Conservation (phyloP, 768 basidiomycete genomes). For the Clitopilus hobsonii region DNA sequence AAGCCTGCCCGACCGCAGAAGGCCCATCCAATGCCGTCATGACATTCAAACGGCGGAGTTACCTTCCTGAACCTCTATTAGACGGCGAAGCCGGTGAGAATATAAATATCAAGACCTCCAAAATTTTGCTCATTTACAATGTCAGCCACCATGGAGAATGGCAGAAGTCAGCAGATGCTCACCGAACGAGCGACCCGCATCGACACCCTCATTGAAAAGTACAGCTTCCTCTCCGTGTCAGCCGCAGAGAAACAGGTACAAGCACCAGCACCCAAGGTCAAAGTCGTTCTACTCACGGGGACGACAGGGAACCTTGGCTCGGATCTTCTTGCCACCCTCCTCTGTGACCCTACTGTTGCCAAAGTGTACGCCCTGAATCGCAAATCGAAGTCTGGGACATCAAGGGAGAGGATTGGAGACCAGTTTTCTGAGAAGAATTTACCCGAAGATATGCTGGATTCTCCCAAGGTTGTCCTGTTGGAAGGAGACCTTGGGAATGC, state of each 20-base stretch:
- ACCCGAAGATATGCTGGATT: neutral
- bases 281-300: constrained; percentile 17
- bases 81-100: no score
- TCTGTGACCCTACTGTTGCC: constrained; percentile 28
- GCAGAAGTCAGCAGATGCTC: no score
- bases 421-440: neutral
- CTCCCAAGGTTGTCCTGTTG: neutral
- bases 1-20: no score
- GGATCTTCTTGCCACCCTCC: constrained; percentile 11
- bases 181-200: no score
- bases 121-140: no score
- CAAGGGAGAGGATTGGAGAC: neutral
- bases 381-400: neutral
- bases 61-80: no score
- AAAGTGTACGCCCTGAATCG: constrained; percentile 31
- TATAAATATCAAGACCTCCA: no score
- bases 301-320: constrained; percentile 18
- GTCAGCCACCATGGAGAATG: no score
- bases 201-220: neutral
- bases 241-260: neutral
- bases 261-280: neutral
- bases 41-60: no score
- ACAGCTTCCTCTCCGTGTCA: neutral
- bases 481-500: neutral
- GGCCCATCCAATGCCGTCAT: no score